phyloP scores from a whole-genome alignment of 495 filamentous ascomycete genomes.

The Daldinia decipiens region DNA sequence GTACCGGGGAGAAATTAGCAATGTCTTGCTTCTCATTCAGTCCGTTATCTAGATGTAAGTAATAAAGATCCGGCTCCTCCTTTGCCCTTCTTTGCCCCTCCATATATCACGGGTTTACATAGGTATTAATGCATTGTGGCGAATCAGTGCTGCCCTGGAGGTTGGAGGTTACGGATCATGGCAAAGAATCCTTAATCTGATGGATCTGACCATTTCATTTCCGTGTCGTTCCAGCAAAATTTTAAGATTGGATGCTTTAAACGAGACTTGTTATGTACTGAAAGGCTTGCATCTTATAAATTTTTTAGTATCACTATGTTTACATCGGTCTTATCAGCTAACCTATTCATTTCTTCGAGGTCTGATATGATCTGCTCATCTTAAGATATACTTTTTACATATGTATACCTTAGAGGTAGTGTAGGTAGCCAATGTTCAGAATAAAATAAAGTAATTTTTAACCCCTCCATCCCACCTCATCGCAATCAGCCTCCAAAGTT shows the following conservation, averaged over 20 bases:
- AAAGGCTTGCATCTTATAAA: conserved; percentile 8
- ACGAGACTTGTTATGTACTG: neutral
- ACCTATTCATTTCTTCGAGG: neutral
- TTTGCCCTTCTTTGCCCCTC: neutral
- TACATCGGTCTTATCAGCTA: neutral
- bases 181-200: conserved; percentile 14
- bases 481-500: conserved; percentile 21
- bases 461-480: conserved; percentile 19
- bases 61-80: too few relatives aligned
- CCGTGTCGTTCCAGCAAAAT: conserved; percentile 14
- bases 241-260: conserved; percentile 20
- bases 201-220: conserved; percentile 19
- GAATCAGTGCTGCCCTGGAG: conserved; percentile 1
- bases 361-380: neutral
- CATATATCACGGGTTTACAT: conserved; percentile 2
- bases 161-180: conserved; percentile 15
- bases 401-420: too few relatives aligned
- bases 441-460: neutral
- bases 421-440: neutral
- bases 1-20: conserved; percentile 18
- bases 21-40: conserved; percentile 19
- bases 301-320: neutral
- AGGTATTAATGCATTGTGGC: neutral
- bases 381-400: neutral
- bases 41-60: neutral